Base-by-base conservation (phyloP, 208 protist species). In the Blastocrithidia nonstop region DNA sequence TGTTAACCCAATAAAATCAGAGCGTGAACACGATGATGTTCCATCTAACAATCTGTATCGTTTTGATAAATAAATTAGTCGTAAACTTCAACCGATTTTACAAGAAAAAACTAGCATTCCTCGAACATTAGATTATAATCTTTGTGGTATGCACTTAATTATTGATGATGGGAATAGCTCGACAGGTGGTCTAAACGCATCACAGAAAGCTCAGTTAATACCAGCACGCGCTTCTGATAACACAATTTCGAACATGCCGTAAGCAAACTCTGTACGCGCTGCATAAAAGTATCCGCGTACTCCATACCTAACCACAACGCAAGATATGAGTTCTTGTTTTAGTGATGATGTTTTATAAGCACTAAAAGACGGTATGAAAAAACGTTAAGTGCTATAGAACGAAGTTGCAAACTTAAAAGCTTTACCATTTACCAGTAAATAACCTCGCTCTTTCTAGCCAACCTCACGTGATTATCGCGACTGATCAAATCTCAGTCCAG, bases 391-490 rank as follows among this genome's bases (percentile, higher is more conserved):
- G 1, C 33, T 61, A 11, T 39, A 57, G 24, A 35, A 51, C 6
- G 48, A 64, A 8, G 41, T 71, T 40, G 64, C 70, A 15, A 33
- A 53, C 21, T 37, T 93, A 19, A 59, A 81, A 42, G 52, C 41
- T n/a, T 53, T 47, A 11, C 78, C 36, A 9, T 41, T 20, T 41
- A 11, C 7, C 2, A 27, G 21, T 27, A 41, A 17, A 9, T 57
- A 64, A 0, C 72, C 78, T 6, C 60, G 86, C 50, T 50, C 48
- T 19, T 93, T 76, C 45, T 62, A 77, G 15, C 62, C 84, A n/a
- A 84, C 79, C 17, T 89, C 84, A 6, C 71, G 83, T 45, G 84
- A 93, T 47, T 83, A 93, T 61, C 86, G 74, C 58, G 71, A 93
- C 58, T 75, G 80, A 32, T 65, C 66, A 23, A 61, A 55, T 11